Evolutionary conservation across 225 moss, liverwort and hornwort species (phyloP).

Genomic region (Climacium dendroides): DNA sequence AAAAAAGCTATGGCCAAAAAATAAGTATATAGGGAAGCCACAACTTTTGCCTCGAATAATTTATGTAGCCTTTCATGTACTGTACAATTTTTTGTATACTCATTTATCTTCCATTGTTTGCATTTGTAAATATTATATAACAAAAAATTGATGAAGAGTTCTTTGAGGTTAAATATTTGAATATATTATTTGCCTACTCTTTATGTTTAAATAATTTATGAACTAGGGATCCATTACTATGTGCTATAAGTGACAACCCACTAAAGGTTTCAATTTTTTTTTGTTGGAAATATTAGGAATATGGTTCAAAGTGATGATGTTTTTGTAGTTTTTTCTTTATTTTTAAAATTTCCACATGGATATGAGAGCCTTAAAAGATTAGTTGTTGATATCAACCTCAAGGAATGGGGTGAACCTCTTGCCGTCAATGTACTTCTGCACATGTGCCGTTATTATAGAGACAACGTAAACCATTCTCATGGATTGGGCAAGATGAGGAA

Average conservation of each 20-base stretch:
- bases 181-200: no score
- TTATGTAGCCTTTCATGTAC: background rate
- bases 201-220: background rate
- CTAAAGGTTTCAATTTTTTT: background rate
- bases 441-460: accelerated
- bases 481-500: accelerated
- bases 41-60: background rate
- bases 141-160: background rate
- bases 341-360: accelerated
- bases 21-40: background rate
- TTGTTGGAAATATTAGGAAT: background rate
- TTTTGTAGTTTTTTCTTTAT: accelerated
- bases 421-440: accelerated
- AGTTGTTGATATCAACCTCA: accelerated
- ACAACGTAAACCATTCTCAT: background rate
- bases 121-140: background rate
- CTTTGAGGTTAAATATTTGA: background rate
- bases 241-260: accelerated
- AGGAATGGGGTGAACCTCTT: accelerated
- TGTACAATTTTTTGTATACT: background rate
- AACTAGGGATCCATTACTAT: accelerated
- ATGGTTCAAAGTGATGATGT: background rate
- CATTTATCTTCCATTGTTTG: background rate
- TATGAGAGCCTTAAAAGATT: accelerated
- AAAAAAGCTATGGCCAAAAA: background rate